Conservation (phyloP, 1,139 yeast species). For the Kodamaea fungicola region DNA sequence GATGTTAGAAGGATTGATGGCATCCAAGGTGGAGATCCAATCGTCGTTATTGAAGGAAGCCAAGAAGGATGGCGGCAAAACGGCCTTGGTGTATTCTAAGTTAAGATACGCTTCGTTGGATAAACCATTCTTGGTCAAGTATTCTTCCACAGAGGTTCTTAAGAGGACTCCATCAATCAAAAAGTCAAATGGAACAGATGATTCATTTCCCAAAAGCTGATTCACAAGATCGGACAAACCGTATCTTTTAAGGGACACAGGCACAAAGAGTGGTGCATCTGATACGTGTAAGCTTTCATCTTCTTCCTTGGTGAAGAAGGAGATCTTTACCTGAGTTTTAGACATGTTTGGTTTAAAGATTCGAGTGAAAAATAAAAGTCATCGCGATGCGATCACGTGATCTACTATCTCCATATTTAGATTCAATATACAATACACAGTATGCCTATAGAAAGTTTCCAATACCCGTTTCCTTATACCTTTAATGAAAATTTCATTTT, state of each 20-base stretch:
- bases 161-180: conserved; percentile 79
- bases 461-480: neutral
- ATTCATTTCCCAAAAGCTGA: conserved; percentile 59
- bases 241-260: conserved; percentile 78
- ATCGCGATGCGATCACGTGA: conserved; percentile 1
- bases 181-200: conserved; percentile 88
- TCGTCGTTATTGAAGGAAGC: conserved; percentile 91
- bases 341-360: conserved; percentile 6
- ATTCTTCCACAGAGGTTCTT: conserved; percentile 76
- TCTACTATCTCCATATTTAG: neutral
- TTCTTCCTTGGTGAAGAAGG: conserved; percentile 81
- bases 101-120: conserved; percentile 79
- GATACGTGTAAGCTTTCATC: conserved; percentile 69
- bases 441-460: neutral
- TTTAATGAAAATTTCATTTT: neutral
- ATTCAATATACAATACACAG: neutral
- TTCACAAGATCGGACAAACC: conserved; percentile 95
- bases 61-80: conserved; percentile 86
- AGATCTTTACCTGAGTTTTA: conserved; percentile 60
- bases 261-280: conserved; percentile 86
- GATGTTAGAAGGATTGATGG: conserved; percentile 28
- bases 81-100: conserved; percentile 87
- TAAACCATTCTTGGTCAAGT: conserved; percentile 70
- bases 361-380: conserved; percentile 7
- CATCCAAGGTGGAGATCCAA: conserved; percentile 84